Base-by-base conservation (phyloP, 208 protist genomes). In the Acanthamoeba culbertsoni region DNA sequence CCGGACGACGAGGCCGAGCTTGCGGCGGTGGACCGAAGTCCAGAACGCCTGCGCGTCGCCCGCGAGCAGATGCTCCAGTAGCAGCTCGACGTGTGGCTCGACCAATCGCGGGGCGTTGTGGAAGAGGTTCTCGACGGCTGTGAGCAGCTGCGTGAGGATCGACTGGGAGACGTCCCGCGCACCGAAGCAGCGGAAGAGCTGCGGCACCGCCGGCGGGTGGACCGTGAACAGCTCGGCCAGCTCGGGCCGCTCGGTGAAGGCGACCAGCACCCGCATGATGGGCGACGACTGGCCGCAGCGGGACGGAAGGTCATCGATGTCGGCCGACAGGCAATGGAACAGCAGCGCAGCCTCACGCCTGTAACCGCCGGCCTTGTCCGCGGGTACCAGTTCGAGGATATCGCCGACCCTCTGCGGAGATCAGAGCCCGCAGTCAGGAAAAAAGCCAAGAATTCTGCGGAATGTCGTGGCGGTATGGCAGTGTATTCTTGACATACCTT, bases 301-400 rank as follows among this genome's bases (percentile, higher is more conserved):
- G 28, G 73, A 23, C 28, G 73, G 73, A 2, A 84, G 37, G 73
- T 84, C 26, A 5, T 37, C 73, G 73, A 84, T 84, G 43, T 84
- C 73, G 73, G 20, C 73, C 42, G 73, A 31, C 4, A 84, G n/a
- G 73, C 40, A 48, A 45, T 84, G 73, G 43, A 84, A 55, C 43
- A 84, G 73, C 2, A 84, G 73, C 28, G 73, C 73, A 16, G 31
- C 26, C 73, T 84, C 73, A 33, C 73, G 73, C 45, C 40, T 20
- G 43, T 40, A 84, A 33, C 73, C 73, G 26, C 73, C 73, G 28
- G 73, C 73, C 28, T 7, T 37, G 14, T 55, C 73, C n/a, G 73
- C 42, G 26, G 73, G 73, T 5, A 84, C 73, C n/a, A 84, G 73
- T 28, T 84, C 73, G n/a, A 84, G 18, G 45, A 84, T 84, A 28